Conservation (phyloP, 139 green algal genomes). For the Edaphochlamys debaryana region DNA sequence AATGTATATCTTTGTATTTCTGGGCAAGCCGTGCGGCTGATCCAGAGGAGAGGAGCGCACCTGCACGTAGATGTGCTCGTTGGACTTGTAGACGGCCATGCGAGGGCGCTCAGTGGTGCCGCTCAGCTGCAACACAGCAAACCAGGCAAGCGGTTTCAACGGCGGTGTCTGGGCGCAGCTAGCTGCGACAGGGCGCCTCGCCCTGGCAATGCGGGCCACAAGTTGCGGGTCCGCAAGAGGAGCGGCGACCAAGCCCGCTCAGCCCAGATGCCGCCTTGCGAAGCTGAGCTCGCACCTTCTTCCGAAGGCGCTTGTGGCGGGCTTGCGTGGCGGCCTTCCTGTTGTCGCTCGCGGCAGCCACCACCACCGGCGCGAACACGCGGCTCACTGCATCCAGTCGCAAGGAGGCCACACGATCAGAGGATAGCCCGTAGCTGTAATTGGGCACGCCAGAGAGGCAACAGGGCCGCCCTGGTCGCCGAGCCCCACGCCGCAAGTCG, state of each 20-base stretch:
- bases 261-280: too few relatives aligned
- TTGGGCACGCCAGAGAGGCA: too few relatives aligned
- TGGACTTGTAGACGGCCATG: conserved; percentile 94
- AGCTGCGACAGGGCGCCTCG: too few relatives aligned
- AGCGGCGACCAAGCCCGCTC: neutral
- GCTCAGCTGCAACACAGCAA: conserved; percentile 72
- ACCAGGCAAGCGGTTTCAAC: too few relatives aligned
- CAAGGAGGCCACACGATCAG: too few relatives aligned
- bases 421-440: neutral
- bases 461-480: too few relatives aligned
- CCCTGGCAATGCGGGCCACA: neutral
- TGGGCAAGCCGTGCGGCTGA: too few relatives aligned
- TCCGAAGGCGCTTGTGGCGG: conserved; percentile 36
- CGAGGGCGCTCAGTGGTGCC: conserved; percentile 92
- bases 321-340: conserved; percentile 32
- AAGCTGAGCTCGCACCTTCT: conserved; percentile 24
- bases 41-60: too few relatives aligned
- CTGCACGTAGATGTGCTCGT: conserved; percentile 98
- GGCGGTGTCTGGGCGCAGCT: too few relatives aligned
- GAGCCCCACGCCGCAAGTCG: too few relatives aligned
- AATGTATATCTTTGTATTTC: too few relatives aligned
- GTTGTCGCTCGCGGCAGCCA: conserved; percentile 24
- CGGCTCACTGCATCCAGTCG: conserved; percentile 28
- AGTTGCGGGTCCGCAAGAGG: neutral
- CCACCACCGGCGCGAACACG: conserved; percentile 38